Percentiles rank a stretch among this genome's conserved stretches.
phyloP scores from a whole-genome alignment of 768 basidiomycete species.

The Suillus clintonianus region DNA sequence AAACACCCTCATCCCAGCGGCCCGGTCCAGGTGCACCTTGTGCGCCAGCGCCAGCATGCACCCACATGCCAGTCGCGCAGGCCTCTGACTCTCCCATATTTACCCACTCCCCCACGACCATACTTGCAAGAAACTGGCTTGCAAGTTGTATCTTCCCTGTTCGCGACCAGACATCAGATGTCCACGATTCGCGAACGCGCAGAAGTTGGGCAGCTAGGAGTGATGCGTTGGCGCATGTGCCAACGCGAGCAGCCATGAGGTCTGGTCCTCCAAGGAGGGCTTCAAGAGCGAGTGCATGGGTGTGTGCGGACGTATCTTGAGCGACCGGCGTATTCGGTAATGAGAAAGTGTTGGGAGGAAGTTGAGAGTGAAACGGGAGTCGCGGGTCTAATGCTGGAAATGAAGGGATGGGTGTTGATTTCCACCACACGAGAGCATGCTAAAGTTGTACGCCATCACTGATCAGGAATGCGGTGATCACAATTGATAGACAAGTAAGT shows the following conservation, averaged over 20 bases:
- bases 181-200: slow-evolving; percentile 77
- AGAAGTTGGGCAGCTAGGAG: slow-evolving; percentile 75
- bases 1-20: slow-evolving; percentile 77
- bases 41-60: slow-evolving; percentile 37
- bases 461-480: not conserved
- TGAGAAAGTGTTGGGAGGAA: slow-evolving; percentile 66
- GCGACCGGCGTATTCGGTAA: slow-evolving; percentile 74
- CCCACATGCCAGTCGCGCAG: slow-evolving; percentile 78
- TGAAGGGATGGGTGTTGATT: slow-evolving; percentile 71
- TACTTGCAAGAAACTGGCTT: slow-evolving; percentile 69
- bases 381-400: slow-evolving; percentile 74
- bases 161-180: slow-evolving; percentile 74
- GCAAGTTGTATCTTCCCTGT: slow-evolving; percentile 81
- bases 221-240: slow-evolving; percentile 69
- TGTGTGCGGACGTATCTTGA: slow-evolving; percentile 80
- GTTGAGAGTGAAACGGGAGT: slow-evolving; percentile 68
- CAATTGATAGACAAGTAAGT: slow-evolving; percentile 15
- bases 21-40: slow-evolving; percentile 38
- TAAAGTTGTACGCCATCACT: slow-evolving; percentile 16
- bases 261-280: slow-evolving; percentile 77
- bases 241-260: slow-evolving; percentile 73
- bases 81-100: slow-evolving; percentile 77
- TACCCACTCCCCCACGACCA: slow-evolving; percentile 72
- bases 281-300: slow-evolving; percentile 76
- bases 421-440: slow-evolving; percentile 88